Evolutionary conservation across 345 rosid species (phyloP), one percentile per base, ranked within the genome.

Genomic region (Viola odorata): DNA sequence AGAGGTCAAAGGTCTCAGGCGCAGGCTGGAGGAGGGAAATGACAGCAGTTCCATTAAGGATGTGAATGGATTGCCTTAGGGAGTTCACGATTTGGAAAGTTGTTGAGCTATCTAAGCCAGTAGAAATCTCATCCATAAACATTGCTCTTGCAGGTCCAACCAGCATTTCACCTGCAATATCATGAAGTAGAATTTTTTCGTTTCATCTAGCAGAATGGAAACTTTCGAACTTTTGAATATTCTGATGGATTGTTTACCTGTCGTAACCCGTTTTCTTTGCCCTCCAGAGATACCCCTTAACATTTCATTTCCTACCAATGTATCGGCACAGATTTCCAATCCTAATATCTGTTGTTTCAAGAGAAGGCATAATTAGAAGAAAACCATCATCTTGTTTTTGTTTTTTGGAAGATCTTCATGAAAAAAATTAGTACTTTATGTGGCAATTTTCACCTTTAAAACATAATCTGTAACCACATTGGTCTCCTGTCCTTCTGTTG

Each of bases 11-110:
- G 32, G 91, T 79, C 79, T 89, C 96, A 0, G 96, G 89, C 4
- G 96, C 89, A 4, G 96, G 96, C 77, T 89, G 96, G 12, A 89
- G 84, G 51, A 89, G 91, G 4, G 95, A 83, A 12, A 89, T 82
- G 41, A 75, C 71, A 77, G 82, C 81, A 5, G 96, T 89, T 59
- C 75, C 80, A 66, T 85, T 81, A 36, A 79, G 65, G 16, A 83
- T 79, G 65, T 86, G 91, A 71, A 80, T 85, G 65, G 81, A 56
- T 49, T 89, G 96, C 75, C 74, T 89, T 78, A 86, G 69, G 70
- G 74, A 83, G 71, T 81, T 89, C 73, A 85, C 82, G 48, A 89
- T 86, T 57, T 77, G 87, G 66, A 70, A 86, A 37, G 96, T 86
- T 8, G 94, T 89, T 6, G 96, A 84, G 68, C 94, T 86, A 67